phyloP scores from a whole-genome alignment of 2,329 filamentous ascomycete genomes.

The Fusarium palustre region DNA sequence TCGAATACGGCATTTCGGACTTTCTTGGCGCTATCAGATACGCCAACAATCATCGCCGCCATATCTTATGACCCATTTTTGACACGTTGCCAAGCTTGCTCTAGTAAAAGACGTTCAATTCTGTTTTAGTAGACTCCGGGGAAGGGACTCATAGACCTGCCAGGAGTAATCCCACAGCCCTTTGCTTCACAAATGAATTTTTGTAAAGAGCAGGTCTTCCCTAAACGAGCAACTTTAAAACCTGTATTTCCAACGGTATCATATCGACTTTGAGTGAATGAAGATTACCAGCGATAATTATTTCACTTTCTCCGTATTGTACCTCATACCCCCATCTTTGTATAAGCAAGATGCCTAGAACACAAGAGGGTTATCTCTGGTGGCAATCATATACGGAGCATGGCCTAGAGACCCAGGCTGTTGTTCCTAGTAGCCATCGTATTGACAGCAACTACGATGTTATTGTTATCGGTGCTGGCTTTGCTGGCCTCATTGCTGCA shows the following conservation, averaged over 20 bases:
- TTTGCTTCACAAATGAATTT: no score
- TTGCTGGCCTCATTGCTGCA: slow-evolving; percentile 26
- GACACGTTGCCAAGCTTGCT: no score
- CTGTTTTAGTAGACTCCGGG: no score
- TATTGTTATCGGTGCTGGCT: slow-evolving; percentile 28
- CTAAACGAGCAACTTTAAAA: no score
- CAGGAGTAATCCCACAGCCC: no score
- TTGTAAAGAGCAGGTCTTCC: no score
- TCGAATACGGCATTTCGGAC: no score
- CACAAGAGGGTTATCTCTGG: not conserved
- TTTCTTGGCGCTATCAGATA: no score
- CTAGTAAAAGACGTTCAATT: no score
- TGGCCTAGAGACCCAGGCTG: not conserved
- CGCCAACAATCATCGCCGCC: no score
- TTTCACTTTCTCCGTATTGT: accelerated
- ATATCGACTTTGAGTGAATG: accelerated
- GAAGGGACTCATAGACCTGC: no score
- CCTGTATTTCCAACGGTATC: accelerated
- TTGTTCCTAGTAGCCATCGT: not conserved
- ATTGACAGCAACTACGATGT: slow-evolving; percentile 20
- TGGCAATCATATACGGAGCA: not conserved
- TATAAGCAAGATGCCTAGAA: not conserved
- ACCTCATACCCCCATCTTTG: not conserved
- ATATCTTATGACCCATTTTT: no score
- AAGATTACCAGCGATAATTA: not conserved